These are phyloP conservation scores for Solanum pimpinellifolium DNA, from an alignment of 257 asterid genomes.

Conservation along the genomic window DNA sequence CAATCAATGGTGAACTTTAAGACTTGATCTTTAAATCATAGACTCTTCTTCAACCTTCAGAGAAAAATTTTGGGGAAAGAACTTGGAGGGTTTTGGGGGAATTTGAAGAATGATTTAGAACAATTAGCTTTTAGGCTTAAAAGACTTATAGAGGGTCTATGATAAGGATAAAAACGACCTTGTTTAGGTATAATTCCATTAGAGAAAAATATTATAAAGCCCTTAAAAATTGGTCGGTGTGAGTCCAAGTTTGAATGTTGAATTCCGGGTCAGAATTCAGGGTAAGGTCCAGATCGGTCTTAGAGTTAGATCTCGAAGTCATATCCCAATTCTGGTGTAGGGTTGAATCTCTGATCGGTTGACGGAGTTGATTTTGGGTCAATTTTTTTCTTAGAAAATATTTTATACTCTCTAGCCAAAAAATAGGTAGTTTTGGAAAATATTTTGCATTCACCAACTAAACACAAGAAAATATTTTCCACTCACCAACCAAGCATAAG, in stretches of 20 bases:
- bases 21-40: neutral
- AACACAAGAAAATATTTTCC: neutral
- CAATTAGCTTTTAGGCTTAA: neutral
- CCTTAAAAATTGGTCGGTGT: neutral
- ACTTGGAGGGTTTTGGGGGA: neutral
- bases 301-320: neutral
- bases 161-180: too few species aligned
- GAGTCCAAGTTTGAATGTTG: neutral
- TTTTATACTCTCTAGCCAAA: neutral
- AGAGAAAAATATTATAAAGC: neutral
- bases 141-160: neutral
- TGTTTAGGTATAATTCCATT: neutral
- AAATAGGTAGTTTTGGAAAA: neutral
- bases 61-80: neutral
- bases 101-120: neutral
- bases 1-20: too few species aligned
- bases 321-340: neutral
- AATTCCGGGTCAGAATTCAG: too few species aligned
- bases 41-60: neutral
- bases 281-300: neutral
- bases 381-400: too few species aligned
- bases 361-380: neutral
- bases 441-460: neutral
- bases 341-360: neutral
- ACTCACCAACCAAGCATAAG: neutral